A percentile compares a stretch with the other conserved stretches of the same genome.
These are phyloP conservation scores for Stenogyne calaminthoides DNA, from an alignment of 305 asterid genomes.

Conservation along the genomic window DNA sequence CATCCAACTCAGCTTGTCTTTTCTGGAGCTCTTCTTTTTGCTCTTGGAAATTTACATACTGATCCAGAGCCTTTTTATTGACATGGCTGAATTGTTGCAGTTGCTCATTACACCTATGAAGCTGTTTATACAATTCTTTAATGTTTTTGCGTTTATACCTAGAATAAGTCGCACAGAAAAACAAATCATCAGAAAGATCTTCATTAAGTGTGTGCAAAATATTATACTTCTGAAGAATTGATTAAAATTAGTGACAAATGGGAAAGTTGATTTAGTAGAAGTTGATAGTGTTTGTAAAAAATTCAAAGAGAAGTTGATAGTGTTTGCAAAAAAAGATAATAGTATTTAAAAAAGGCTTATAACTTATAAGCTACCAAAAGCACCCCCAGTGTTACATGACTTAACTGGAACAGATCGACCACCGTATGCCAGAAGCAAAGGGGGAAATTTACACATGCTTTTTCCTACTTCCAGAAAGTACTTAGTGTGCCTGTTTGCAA, in stretches of 20 bases:
- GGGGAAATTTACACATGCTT: not conserved
- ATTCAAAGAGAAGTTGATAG: too few relatives aligned
- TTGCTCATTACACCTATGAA: conserved; percentile 93
- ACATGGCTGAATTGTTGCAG: conserved; percentile 96
- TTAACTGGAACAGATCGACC: conserved; percentile 10
- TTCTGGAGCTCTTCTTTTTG: conserved; percentile 94
- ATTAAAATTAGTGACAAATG: too few relatives aligned
- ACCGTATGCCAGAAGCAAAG: not conserved
- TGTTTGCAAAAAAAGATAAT: too few relatives aligned
- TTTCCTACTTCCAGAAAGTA: not conserved
- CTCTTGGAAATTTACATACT: conserved; percentile 95
- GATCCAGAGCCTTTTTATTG: conserved; percentile 98
- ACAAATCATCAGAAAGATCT: conserved; percentile 22
- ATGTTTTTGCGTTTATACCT: conserved; percentile 80
- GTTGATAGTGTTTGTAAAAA: too few relatives aligned
- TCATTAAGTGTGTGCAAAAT: not conserved
- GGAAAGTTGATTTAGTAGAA: too few relatives aligned
- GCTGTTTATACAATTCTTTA: conserved; percentile 80
- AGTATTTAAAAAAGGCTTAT: too few relatives aligned
- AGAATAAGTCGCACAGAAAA: conserved; percentile 31
- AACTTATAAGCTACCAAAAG: too few relatives aligned
- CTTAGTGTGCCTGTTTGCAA: too few relatives aligned
- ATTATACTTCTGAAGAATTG: too few relatives aligned
- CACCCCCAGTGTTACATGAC: conserved; percentile 2
- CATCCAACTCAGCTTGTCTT: conserved; percentile 94